Conservation (phyloP, 2,329 filamentous ascomycete genomes). For the Aspergillus nomiae region DNA sequence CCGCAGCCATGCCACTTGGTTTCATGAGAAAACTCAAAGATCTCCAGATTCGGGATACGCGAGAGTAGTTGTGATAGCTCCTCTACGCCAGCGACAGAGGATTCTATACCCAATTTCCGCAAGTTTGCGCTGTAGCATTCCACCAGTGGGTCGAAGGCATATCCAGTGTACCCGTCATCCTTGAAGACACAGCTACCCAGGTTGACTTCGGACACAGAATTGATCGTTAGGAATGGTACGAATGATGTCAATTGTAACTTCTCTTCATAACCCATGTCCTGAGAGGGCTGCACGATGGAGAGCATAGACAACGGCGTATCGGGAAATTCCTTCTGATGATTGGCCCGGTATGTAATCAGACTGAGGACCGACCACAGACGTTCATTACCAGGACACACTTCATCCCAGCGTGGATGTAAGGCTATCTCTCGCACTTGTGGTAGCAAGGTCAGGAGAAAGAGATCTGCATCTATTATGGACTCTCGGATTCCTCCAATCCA, state of each 20-base stretch:
- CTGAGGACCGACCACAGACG: conserved; percentile 1
- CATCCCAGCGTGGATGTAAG: conserved; percentile 4
- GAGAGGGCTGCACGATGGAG: not conserved
- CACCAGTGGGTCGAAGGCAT: not conserved
- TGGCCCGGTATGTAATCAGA: conserved; percentile 3
- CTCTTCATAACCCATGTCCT: conserved; percentile 5
- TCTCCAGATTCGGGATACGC: conserved; percentile 9
- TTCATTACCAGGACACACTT: not conserved
- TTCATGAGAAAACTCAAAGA: conserved; percentile 9
- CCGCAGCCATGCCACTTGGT: conserved; percentile 9
- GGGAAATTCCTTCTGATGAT: conserved; percentile 3
- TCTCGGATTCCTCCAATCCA: conserved; percentile 2
- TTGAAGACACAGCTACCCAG: conserved; percentile 7
- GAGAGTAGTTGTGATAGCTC: conserved; percentile 10
- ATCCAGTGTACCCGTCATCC: conserved; percentile 9
- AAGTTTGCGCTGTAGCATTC: conserved; percentile 6
- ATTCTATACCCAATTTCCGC: conserved; percentile 1
- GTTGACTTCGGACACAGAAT: conserved; percentile 6
- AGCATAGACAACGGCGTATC: conserved; percentile 5
- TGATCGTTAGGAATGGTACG: conserved; percentile 2
- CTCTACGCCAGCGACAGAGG: conserved; percentile 1
- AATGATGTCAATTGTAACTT: conserved; percentile 1
- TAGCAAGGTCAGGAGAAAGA: conserved; percentile 10
- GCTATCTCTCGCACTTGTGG: not conserved
- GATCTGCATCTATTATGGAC: conserved; percentile 4